phyloP scores from a whole-genome alignment of 2,329 filamentous ascomycete genomes.

The Ascochyta pisi region DNA sequence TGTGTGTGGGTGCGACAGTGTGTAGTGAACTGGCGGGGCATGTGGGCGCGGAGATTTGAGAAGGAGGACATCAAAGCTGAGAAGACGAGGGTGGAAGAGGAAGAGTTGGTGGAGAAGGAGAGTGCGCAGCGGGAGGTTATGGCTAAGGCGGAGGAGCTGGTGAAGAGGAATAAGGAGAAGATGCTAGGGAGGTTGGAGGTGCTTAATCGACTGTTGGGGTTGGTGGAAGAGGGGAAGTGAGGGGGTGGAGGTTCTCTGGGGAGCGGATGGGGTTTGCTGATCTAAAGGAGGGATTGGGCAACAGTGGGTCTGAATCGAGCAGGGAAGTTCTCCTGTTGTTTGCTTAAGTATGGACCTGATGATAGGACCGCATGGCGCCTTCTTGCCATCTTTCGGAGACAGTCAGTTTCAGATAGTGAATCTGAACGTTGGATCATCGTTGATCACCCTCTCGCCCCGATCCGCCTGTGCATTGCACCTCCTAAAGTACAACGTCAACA shows the following conservation, averaged over 20 bases:
- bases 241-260: not conserved
- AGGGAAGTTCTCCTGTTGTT: not conserved
- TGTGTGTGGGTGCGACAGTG: conserved; percentile 33
- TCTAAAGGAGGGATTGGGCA: too few relatives aligned
- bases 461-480: conserved; percentile 33
- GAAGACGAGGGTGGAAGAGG: not conserved
- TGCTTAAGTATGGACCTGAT: not conserved
- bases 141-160: conserved; percentile 9
- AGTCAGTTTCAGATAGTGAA: conserved; percentile 25
- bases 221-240: not conserved
- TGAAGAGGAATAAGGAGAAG: conserved; percentile 5
- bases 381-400: not conserved
- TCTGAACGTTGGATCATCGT: conserved; percentile 33
- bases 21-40: conserved; percentile 29
- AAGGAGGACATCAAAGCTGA: conserved; percentile 25
- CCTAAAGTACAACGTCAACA: conserved; percentile 30
- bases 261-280: not conserved
- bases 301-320: not conserved
- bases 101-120: not conserved
- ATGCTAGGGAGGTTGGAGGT: conserved; percentile 10
- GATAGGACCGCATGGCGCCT: not conserved
- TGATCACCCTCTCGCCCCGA: conserved; percentile 29
- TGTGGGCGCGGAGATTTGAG: conserved; percentile 33
- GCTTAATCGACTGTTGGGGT: conserved; percentile 10
- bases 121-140: not conserved